Evolutionary conservation across 2,329 filamentous ascomycete species (phyloP).

Genomic region (Cladorrhinum sp.): DNA sequence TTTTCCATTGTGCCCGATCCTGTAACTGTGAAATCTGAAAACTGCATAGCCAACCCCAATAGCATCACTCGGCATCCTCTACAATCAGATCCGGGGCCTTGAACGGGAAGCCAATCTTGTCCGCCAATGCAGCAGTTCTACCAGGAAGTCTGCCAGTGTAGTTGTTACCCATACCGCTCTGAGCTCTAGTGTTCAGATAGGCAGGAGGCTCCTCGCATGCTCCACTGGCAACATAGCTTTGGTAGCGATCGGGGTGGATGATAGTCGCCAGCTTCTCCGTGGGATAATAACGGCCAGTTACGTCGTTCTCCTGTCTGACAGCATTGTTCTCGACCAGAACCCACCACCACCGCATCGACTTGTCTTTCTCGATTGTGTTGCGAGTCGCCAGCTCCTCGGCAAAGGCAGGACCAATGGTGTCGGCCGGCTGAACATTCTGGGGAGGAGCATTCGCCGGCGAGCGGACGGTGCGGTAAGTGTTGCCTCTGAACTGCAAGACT

Average conservation of each 20-base stretch:
- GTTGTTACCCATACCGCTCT: conserved; percentile 35
- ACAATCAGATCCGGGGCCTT: conserved; percentile 28
- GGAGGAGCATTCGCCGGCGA: conserved; percentile 10
- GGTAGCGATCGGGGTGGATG: conserved; percentile 41
- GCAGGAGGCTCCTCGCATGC: conserved; percentile 44
- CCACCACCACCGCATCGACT: conserved; percentile 34
- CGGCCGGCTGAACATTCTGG: conserved; percentile 12
- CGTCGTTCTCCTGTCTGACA: conserved; percentile 38
- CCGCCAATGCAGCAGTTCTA: conserved; percentile 43
- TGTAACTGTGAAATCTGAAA: background rate
- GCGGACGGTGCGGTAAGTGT: conserved; percentile 29
- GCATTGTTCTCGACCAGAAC: conserved; percentile 27
- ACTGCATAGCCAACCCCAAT: background rate
- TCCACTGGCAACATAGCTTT: conserved; percentile 37
- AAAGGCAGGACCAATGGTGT: conserved; percentile 27
- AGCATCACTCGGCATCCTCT: conserved; percentile 20
- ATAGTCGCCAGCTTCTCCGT: conserved; percentile 52
- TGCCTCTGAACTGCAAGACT: conserved; percentile 29
- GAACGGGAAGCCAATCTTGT: conserved; percentile 40
- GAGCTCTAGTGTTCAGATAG: conserved; percentile 53
- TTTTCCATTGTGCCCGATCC: background rate
- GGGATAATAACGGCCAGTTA: conserved; percentile 58
- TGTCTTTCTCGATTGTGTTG: conserved; percentile 26
- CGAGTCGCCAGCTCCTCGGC: conserved; percentile 28
- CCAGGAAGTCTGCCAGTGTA: conserved; percentile 42